phyloP scores from a whole-genome alignment of 176 grass and related monocot genomes.

The Oropetium thomaeum region DNA sequence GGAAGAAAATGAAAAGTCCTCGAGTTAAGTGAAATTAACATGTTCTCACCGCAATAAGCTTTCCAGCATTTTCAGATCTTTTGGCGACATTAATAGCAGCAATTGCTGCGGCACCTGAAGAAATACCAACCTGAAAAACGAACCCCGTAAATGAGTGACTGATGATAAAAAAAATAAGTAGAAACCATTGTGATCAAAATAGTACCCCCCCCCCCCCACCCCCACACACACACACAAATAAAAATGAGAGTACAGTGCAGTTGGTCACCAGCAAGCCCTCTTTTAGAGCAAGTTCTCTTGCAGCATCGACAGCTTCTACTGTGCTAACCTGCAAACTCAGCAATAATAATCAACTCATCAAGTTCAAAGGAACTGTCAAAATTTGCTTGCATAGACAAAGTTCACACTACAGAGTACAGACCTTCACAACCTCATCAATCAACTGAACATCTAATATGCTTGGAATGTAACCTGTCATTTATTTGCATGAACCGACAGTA shows the following conservation, averaged over 20 bases:
- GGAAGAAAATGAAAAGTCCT: not conserved
- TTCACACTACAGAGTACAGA: slow-evolving; percentile 30
- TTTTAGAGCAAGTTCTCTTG: slow-evolving; percentile 69
- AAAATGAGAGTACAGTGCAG: not conserved
- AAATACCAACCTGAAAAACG: slow-evolving; percentile 84
- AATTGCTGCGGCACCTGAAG: slow-evolving; percentile 82
- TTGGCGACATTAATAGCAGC: slow-evolving; percentile 82
- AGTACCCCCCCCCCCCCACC: too few species aligned
- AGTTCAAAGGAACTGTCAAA: not conserved
- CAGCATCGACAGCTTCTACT: slow-evolving; percentile 75
- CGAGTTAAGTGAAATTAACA: not conserved
- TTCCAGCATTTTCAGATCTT: slow-evolving; percentile 93
- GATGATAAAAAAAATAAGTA: not conserved
- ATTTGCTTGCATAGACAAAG: slow-evolving; percentile 23
- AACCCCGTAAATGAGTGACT: slow-evolving; percentile 5
- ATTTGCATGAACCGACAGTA: slow-evolving; percentile 8
- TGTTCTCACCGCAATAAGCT: slow-evolving; percentile 73
- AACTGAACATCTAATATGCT: slow-evolving; percentile 86
- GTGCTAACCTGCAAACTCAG: slow-evolving; percentile 69
- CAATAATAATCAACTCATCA: slow-evolving; percentile 8
- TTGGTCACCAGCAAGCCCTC: slow-evolving; percentile 79
- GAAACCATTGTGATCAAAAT: not conserved
- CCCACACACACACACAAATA: too few species aligned
- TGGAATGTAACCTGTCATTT: slow-evolving; percentile 73
- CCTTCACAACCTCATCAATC: slow-evolving; percentile 98